Evolutionary conservation across 371 early-diverging fungal genomes (phyloP).

Genomic region (Syncephalastrum sp.): DNA sequence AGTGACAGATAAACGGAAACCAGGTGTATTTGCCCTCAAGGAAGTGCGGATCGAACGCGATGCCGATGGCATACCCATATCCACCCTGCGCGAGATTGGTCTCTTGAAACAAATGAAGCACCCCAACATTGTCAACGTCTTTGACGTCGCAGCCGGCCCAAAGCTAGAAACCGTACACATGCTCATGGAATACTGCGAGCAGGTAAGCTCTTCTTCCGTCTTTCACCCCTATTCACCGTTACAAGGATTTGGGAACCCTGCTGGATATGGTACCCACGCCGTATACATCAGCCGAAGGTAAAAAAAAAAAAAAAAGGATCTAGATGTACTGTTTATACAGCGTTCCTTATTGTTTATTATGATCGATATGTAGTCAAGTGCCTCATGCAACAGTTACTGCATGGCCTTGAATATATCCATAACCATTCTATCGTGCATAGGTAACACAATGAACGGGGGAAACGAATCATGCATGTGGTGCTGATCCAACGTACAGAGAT

Average conservation of each 20-base stretch:
- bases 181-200: constrained; percentile 81
- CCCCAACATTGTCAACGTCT: constrained; percentile 83
- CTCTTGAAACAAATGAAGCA: constrained; percentile 84
- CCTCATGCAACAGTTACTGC: constrained; percentile 74
- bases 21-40: constrained; percentile 84
- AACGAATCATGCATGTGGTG: background rate
- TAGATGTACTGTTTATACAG: background rate
- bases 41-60: constrained; percentile 83
- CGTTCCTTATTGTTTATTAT: background rate
- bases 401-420: constrained; percentile 80
- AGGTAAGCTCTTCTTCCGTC: constrained; percentile 32
- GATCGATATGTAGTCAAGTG: constrained; percentile 64
- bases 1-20: constrained; percentile 41
- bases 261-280: constrained; percentile 63
- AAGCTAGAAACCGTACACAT: constrained; percentile 68
- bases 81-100: constrained; percentile 90
- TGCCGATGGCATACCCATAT: constrained; percentile 79
- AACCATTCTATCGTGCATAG: constrained; percentile 74
- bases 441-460: constrained; percentile 16
- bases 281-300: constrained; percentile 63
- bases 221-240: background rate
- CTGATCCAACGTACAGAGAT: constrained; percentile 48
- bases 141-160: constrained; percentile 74
- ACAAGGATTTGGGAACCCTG: constrained; percentile 65
- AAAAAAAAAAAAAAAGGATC: background rate